A percentile compares a stretch with the other conserved stretches of the same genome.
Conservation (phyloP, 2,329 filamentous ascomycete genomes). For the Trichoderma afroharzianum region DNA sequence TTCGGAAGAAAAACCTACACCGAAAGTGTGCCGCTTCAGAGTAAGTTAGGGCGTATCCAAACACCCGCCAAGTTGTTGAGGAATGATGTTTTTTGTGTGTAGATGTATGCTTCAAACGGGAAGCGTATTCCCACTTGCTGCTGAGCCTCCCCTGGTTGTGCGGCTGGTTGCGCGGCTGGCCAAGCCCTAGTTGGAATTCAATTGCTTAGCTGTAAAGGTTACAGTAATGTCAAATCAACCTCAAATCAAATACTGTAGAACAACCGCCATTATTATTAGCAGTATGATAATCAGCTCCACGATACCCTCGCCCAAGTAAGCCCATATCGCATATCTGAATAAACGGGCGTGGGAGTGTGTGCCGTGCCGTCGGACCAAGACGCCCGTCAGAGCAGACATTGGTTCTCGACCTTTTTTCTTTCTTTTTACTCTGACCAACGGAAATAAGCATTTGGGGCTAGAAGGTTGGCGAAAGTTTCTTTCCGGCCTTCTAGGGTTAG, state of each 20-base stretch:
- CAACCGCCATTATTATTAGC: neutral
- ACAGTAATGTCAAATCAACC: neutral
- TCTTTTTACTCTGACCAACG: neutral
- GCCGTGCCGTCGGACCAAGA: slow-evolving; percentile 9
- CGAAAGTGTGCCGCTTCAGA: neutral
- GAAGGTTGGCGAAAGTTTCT: slow-evolving; percentile 11
- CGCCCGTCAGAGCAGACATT: neutral
- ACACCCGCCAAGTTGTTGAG: neutral
- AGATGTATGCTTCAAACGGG: neutral
- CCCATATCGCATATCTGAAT: slow-evolving; percentile 5
- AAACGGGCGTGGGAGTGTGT: neutral
- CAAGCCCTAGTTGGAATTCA: neutral
- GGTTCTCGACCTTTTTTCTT: neutral
- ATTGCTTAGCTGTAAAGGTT: neutral
- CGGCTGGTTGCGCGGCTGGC: neutral
- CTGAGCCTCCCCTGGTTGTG: neutral
- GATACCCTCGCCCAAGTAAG: neutral
- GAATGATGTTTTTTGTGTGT: neutral
- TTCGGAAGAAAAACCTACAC: neutral
- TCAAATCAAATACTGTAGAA: neutral
- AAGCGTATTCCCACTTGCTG: neutral
- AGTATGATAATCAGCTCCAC: neutral
- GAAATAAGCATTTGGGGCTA: neutral
- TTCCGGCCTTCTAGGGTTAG: slow-evolving; percentile 1
- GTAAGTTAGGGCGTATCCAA: neutral